These are phyloP conservation scores for Knoxia roxburghii DNA, from an alignment of 257 asterid genomes.

Conservation along the genomic window DNA sequence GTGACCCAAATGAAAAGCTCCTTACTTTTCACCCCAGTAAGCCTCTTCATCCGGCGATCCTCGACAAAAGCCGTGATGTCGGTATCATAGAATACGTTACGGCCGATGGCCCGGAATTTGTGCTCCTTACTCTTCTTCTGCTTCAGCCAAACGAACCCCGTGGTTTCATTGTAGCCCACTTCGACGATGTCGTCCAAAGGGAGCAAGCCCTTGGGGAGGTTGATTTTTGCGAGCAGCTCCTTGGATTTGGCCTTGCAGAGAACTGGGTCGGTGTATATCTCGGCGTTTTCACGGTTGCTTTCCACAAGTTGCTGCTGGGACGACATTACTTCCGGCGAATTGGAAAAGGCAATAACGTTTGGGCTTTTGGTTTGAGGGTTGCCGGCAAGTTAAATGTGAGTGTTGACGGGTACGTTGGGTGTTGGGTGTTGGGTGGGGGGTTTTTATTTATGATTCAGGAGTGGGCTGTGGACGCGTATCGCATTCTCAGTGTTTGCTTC, in stretches of 20 bases:
- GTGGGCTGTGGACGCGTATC: no score
- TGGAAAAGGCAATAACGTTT: no score
- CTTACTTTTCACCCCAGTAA: slow-evolving; percentile 25
- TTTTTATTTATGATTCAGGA: no score
- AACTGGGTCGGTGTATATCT: slow-evolving; percentile 18
- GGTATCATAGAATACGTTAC: slow-evolving; percentile 20
- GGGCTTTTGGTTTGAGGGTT: no score
- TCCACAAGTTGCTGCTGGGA: slow-evolving; percentile 22
- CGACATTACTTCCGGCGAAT: slow-evolving; percentile 13
- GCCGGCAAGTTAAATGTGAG: no score
- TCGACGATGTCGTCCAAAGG: slow-evolving; percentile 18
- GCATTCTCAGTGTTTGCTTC: no score
- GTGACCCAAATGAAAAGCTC: slow-evolving; percentile 25
- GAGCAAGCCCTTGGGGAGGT: slow-evolving; percentile 23
- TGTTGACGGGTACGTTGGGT: no score
- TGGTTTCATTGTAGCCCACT: slow-evolving; percentile 19
- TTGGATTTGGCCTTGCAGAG: slow-evolving; percentile 21
- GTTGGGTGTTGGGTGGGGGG: no score
- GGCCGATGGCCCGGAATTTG: slow-evolving; percentile 14
- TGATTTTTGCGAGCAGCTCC: slow-evolving; percentile 19
- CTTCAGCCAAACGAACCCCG: slow-evolving; percentile 24
- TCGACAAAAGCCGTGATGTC: slow-evolving; percentile 26
- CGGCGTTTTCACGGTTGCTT: slow-evolving; percentile 19
- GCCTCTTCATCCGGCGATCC: slow-evolving; percentile 22
- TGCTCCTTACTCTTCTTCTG: slow-evolving; percentile 19